phyloP scores from a whole-genome alignment of 495 filamentous ascomycete species.

The Podospora pseudoanserina region DNA sequence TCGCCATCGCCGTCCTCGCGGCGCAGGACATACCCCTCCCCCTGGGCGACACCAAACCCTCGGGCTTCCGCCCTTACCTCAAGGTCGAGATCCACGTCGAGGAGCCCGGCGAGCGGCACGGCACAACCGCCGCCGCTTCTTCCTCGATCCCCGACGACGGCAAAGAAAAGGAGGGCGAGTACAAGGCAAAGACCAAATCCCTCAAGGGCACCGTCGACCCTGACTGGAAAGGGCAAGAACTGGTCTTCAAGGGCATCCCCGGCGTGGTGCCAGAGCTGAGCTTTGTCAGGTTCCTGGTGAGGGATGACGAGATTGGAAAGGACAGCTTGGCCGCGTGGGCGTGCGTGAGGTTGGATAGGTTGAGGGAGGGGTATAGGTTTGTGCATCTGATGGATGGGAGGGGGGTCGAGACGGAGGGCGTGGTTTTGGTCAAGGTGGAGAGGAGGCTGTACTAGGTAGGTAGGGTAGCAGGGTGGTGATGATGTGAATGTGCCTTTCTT shows the following conservation, averaged over 20 bases:
- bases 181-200: slow-evolving; percentile 65
- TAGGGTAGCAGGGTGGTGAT: too few relatives aligned
- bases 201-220: slow-evolving; percentile 58
- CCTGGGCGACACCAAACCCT: slow-evolving; percentile 49
- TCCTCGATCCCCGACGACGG: slow-evolving; percentile 18
- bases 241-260: slow-evolving; percentile 58
- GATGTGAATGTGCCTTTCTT: too few relatives aligned
- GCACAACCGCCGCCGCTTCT: slow-evolving; percentile 13
- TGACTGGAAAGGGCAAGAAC: slow-evolving; percentile 63
- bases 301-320: slow-evolving; percentile 72
- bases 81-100: slow-evolving; percentile 80
- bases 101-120: slow-evolving; percentile 49
- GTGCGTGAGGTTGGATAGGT: slow-evolving; percentile 76
- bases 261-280: slow-evolving; percentile 72
- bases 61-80: slow-evolving; percentile 70
- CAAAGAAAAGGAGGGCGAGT: slow-evolving; percentile 54
- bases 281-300: slow-evolving; percentile 83
- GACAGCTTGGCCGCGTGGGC: slow-evolving; percentile 83
- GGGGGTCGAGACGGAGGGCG: slow-evolving; percentile 58
- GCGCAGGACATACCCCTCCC: slow-evolving; percentile 57
- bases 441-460: slow-evolving; percentile 43
- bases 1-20: slow-evolving; percentile 53
- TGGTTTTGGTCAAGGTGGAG: slow-evolving; percentile 65
- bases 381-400: slow-evolving; percentile 65
- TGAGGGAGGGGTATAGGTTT: slow-evolving; percentile 71